These are phyloP conservation scores for Kandelia obovata DNA, from an alignment of 345 rosid genomes.

Conservation along the genomic window DNA sequence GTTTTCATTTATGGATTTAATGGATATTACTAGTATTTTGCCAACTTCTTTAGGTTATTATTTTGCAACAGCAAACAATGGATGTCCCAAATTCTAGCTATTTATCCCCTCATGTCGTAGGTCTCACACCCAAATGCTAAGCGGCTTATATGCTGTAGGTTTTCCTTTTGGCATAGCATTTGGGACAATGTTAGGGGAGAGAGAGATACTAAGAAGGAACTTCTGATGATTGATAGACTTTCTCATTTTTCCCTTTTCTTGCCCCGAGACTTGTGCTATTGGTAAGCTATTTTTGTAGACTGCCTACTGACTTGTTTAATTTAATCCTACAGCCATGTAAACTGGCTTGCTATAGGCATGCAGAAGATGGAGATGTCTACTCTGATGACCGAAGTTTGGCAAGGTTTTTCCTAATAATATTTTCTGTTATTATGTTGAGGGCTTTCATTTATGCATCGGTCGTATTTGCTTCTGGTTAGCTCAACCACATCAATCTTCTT, in stretches of 20 bases:
- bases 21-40: neutral
- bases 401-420: slow-evolving; percentile 24
- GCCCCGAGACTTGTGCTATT: neutral
- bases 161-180: neutral
- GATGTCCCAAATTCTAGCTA: neutral
- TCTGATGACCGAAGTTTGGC: slow-evolving; percentile 80
- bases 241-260: neutral
- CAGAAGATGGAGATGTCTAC: slow-evolving; percentile 76
- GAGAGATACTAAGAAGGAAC: neutral
- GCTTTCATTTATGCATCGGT: slow-evolving; percentile 10
- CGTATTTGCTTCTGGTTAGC: slow-evolving; percentile 12
- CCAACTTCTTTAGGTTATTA: neutral
- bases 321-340: slow-evolving; percentile 69
- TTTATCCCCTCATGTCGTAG: neutral
- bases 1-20: slow-evolving; percentile 1
- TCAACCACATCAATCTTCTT: slow-evolving; percentile 17
- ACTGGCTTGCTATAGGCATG: slow-evolving; percentile 83
- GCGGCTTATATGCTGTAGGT: neutral
- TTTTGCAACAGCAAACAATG: neutral
- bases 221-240: neutral
- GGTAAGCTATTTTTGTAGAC: neutral
- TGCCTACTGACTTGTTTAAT: slow-evolving; percentile 1
- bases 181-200: neutral
- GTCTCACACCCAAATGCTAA: neutral
- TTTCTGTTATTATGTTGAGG: neutral